phyloP scores from a whole-genome alignment of 768 basidiomycete species.

The Boletellus ananiceps region DNA sequence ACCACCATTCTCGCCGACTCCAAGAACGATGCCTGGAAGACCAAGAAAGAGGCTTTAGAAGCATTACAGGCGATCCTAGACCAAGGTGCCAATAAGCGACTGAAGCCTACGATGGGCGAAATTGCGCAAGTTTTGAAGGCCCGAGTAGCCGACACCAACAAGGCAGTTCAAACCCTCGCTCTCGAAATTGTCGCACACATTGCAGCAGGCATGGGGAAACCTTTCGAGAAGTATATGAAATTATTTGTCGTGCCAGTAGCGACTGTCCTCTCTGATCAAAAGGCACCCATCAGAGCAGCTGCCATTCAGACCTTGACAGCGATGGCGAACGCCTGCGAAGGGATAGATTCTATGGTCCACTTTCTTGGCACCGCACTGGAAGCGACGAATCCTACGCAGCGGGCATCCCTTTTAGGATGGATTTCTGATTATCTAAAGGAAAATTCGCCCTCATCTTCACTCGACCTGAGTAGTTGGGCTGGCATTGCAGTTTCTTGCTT shows the following conservation, averaged over 20 bases:
- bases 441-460: constrained; percentile 44
- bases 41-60: constrained; percentile 93
- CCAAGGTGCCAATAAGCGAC: constrained; percentile 85
- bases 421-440: constrained; percentile 74
- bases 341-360: constrained; percentile 75
- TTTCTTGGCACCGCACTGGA: constrained; percentile 81
- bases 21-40: constrained; percentile 96
- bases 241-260: constrained; percentile 73
- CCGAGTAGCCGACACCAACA: constrained; percentile 88
- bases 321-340: constrained; percentile 80
- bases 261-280: constrained; percentile 88
- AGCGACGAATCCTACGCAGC: constrained; percentile 80
- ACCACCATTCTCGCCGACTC: constrained; percentile 78
- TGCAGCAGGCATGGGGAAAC: constrained; percentile 90
- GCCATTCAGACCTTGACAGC: constrained; percentile 76
- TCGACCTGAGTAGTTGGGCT: constrained; percentile 72
- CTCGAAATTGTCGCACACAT: constrained; percentile 88
- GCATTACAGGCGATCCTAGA: constrained; percentile 77
- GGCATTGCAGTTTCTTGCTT: constrained; percentile 66
- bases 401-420: constrained; percentile 77
- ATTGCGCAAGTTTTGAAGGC: constrained; percentile 85
- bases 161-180: constrained; percentile 85
- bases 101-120: constrained; percentile 91
- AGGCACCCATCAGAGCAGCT: constrained; percentile 76
- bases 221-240: constrained; percentile 86